Percentiles rank a stretch among this genome's conserved stretches.
phyloP scores from a whole-genome alignment of 306 rosid species.

The Lithocarpus polystachyus region DNA sequence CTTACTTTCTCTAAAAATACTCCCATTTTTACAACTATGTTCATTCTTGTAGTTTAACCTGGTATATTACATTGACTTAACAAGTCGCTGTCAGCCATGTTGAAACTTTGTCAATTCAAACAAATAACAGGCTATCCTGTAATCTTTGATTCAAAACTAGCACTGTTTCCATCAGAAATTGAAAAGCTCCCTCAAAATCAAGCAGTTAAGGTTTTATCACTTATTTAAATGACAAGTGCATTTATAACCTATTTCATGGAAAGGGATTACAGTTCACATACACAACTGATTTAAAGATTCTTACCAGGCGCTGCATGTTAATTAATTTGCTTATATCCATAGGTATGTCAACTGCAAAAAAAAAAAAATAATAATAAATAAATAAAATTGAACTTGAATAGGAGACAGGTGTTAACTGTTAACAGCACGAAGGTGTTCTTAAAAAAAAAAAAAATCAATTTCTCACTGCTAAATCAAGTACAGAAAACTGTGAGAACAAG shows the following conservation, averaged over 20 bases:
- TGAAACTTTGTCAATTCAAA: not conserved
- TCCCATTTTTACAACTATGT: not conserved
- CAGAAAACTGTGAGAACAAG: not conserved
- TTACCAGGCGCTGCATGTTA: conserved; percentile 88
- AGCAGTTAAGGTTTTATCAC: not conserved
- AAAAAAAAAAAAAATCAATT: not conserved
- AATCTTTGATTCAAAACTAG: not conserved
- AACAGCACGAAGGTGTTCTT: not conserved
- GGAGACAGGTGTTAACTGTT: not conserved
- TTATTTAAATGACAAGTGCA: not conserved
- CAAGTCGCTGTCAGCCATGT: not conserved
- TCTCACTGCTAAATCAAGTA: conserved; percentile 1
- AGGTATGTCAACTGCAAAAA: conserved; percentile 79
- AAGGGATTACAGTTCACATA: conserved; percentile 11
- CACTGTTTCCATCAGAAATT: not conserved
- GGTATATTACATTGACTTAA: not conserved
- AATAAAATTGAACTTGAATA: conserved; percentile 6
- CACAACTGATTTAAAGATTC: conserved; percentile 21
- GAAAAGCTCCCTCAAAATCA: not conserved
- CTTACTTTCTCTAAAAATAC: not conserved
- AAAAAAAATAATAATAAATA: no score
- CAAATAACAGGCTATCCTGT: no score
- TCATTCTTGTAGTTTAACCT: not conserved
- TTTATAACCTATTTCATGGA: not conserved
- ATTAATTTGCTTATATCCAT: conserved; percentile 68